Percentiles rank a stretch among this genome's conserved stretches.
These are phyloP conservation scores for Solanum tarijense DNA, from an alignment of 257 asterid species.

Conservation along the genomic window DNA sequence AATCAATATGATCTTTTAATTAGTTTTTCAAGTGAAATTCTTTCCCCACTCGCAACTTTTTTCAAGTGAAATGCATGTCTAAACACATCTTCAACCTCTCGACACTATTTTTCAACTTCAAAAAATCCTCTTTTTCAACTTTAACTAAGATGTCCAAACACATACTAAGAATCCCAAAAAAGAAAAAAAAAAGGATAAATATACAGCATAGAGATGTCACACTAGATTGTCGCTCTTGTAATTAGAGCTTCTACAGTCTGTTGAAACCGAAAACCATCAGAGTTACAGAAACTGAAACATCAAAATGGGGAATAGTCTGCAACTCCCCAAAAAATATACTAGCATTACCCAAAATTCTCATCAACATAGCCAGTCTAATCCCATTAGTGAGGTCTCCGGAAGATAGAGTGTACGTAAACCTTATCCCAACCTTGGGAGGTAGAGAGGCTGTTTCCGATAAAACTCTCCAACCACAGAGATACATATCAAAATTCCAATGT, in stretches of 20 bases:
- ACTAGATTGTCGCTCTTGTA: neutral
- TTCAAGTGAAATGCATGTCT: neutral
- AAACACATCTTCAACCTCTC: neutral
- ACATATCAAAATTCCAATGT: neutral
- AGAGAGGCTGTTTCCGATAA: neutral
- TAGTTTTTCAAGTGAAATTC: neutral
- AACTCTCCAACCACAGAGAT: neutral
- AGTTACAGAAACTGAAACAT: neutral
- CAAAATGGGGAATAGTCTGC: neutral
- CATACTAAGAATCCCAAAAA: neutral
- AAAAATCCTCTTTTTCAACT: neutral
- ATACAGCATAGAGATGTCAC: neutral
- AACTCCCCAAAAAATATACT: neutral
- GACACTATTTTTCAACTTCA: neutral
- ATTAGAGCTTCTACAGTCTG: neutral
- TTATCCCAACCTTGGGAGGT: neutral
- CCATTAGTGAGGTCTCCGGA: neutral
- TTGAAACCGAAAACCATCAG: neutral
- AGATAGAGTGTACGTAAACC: neutral
- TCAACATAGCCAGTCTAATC: neutral
- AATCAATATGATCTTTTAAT: neutral
- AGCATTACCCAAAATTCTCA: neutral
- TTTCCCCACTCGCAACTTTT: neutral
- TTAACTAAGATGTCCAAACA: neutral
- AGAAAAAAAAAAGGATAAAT: neutral